Percentiles rank a stretch among this genome's conserved stretches.
Evolutionary conservation across 2,329 filamentous ascomycete species (phyloP).

Genomic region (Cadophora sp.): DNA sequence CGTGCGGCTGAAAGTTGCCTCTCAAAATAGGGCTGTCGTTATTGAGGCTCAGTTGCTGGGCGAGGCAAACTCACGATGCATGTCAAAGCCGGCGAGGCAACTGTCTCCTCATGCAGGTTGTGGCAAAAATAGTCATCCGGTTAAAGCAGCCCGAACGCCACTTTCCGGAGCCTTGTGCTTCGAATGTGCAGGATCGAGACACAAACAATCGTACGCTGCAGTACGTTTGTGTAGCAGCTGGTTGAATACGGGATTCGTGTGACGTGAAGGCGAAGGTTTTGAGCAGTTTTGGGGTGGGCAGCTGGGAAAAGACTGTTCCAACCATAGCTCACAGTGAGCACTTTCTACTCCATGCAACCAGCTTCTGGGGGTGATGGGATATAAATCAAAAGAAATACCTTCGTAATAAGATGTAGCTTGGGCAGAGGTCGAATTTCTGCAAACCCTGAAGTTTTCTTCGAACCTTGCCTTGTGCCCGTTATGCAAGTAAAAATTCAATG

Average conservation of each 20-base stretch:
- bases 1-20: slow-evolving; percentile 8
- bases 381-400: neutral
- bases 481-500: neutral
- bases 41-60: slow-evolving; percentile 2
- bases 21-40: slow-evolving; percentile 2
- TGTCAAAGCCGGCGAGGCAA: neutral
- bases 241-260: slow-evolving; percentile 2
- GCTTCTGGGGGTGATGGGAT: too few species aligned
- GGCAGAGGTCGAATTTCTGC: neutral
- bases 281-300: neutral
- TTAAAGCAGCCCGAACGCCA: neutral
- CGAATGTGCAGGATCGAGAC: neutral
- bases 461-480: too few species aligned
- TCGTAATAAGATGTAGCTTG: neutral
- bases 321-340: neutral
- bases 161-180: neutral
- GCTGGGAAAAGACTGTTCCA: neutral
- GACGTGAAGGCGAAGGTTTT: slow-evolving; percentile 7
- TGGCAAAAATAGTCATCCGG: neutral
- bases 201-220: neutral
- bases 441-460: neutral
- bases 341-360: neutral
- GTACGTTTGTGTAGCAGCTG: neutral
- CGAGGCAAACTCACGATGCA: slow-evolving; percentile 13
- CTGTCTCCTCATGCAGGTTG: neutral